Evolutionary conservation across 805 yeast species (phyloP).

Genomic region (Saturnispora sekii): DNA sequence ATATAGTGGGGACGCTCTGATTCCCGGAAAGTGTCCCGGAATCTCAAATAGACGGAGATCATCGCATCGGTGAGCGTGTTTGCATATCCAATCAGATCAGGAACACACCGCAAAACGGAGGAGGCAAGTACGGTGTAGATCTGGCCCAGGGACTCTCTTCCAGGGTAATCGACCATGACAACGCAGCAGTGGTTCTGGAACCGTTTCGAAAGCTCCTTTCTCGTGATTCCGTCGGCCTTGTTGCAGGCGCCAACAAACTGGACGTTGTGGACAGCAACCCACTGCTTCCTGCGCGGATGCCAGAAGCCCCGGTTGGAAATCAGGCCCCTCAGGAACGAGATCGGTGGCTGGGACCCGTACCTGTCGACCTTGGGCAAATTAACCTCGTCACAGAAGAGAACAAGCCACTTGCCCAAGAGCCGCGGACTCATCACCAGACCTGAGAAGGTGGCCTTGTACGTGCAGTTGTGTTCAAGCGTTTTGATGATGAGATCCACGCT

Average conservation of each 20-base stretch:
- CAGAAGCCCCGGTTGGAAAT: conserved; percentile 72
- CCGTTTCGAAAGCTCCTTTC: conserved; percentile 46
- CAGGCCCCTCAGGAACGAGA: conserved; percentile 65
- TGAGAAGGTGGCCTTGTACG: conserved; percentile 38
- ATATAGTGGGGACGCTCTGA: conserved; percentile 48
- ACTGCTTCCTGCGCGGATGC: conserved; percentile 45
- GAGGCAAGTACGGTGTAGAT: conserved; percentile 54
- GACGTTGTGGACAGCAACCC: conserved; percentile 57
- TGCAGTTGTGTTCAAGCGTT: conserved; percentile 66
- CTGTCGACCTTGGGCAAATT: conserved; percentile 67
- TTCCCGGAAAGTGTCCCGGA: conserved; percentile 33
- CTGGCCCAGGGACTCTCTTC: conserved; percentile 44
- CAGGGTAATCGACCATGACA: conserved; percentile 75
- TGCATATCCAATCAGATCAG: conserved; percentile 47
- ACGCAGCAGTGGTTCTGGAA: conserved; percentile 59
- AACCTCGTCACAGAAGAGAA: conserved; percentile 85
- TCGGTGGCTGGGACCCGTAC: conserved; percentile 65
- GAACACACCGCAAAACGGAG: conserved; percentile 51
- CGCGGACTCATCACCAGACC: conserved; percentile 54
- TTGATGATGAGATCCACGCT: conserved; percentile 49
- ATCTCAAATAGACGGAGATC: conserved; percentile 47
- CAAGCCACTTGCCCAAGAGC: conserved; percentile 56
- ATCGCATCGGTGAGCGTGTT: conserved; percentile 50
- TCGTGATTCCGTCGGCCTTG: conserved; percentile 74
- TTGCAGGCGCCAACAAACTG: conserved; percentile 96